Evolutionary conservation across 2,329 filamentous ascomycete species (phyloP), one percentile per base, ranked within the genome.

Genomic region (Pseudogymnoascus sp.): DNA sequence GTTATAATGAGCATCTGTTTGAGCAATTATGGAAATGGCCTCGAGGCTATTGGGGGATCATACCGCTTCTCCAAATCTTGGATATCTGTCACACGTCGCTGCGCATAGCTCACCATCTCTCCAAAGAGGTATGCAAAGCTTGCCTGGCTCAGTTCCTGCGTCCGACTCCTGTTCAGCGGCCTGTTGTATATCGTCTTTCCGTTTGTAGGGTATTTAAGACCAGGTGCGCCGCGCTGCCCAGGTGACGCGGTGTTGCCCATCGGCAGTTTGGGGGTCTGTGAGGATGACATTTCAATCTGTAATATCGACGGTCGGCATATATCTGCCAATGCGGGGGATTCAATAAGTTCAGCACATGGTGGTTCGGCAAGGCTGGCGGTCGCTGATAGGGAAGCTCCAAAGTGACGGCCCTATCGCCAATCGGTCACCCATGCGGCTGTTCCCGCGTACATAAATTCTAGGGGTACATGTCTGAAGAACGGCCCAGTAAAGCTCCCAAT

Each of bases 151-250:
- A 96, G 85, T 80, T 97, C 93, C 64, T 90, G 85, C 70, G 90
- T 91, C 75, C 91, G 90, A 71, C 87, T 89, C 68, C 95, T 89
- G 78, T 97, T 97, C 66, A 97, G 82, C 66, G 96, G 92, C 63
- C 95, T 86, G 80, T 97, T 92, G 80, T 97, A 99, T 79, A 99
- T 97, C 68, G 92, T 96, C 80, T 97, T 97, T 79, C 92, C 91
- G 76, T 87, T 96, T 64, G 90, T 90, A 59, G 95, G 93, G 72
- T 96, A 91, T 69, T 92, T 90, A 66, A 99, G 87, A 26, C 90
- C 87, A 35, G 82, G 75, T 53, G 65, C 64, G 28, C 42, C 28
- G 63, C 70, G 69, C 61, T 69, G 69, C 44, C 64, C 50, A 65
- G 69, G 68, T 15, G 71, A 62, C 21, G 65, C 44, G 57, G 70